Base-by-base conservation (phyloP, 306 rosid genomes). In the Pterocarpus macrocarpus region DNA sequence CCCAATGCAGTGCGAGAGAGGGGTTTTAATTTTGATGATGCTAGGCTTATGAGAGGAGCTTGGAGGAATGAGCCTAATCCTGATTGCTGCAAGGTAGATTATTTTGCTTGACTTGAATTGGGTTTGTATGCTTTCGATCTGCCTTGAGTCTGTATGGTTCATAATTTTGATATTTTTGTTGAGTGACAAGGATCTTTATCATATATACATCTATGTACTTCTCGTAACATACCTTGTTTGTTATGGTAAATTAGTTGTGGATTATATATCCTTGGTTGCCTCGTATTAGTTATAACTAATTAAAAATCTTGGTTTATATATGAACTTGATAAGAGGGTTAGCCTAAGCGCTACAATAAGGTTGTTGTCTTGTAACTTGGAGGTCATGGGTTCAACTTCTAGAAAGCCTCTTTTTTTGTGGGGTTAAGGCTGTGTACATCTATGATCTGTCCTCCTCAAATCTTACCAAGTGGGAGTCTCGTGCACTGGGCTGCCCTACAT, bases 31-130 rank as follows among this genome's bases (percentile, higher is more conserved):
- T 96, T 96, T 66, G 94, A 90, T 79, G 99, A 96, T 84, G 69
- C 85, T 16, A 86, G 97, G 90, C 89, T 96, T 77, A 92, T 94
- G 97, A 88, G 92, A 62, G 98, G 99, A 84, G 99, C 92, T 82
- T 96, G 99, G 98, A 96, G 94, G 86, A 96, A 90, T 74, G 99
- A 96, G 84, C 94, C 98, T 76, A 89, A 93, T 88, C 88, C 97
- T 32, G 99, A 96, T 88, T 75, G 81, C 69, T 96, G 97, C 90
- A 93, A 84, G 92, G 98, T 96, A 84, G 83, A 61, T 82, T 14
- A 64, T 58, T 78, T 63, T 52, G 53, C 71, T 71, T 28, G 38
- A 72, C 67, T 43, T 82, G 53, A 38, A 57, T 67, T 80, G 30
- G 16, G 5, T 52, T 53, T 22, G 68, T 66, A 43, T 71, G 57